Base-by-base conservation (phyloP, 345 rosid genomes). In the Cardamine occulta region DNA sequence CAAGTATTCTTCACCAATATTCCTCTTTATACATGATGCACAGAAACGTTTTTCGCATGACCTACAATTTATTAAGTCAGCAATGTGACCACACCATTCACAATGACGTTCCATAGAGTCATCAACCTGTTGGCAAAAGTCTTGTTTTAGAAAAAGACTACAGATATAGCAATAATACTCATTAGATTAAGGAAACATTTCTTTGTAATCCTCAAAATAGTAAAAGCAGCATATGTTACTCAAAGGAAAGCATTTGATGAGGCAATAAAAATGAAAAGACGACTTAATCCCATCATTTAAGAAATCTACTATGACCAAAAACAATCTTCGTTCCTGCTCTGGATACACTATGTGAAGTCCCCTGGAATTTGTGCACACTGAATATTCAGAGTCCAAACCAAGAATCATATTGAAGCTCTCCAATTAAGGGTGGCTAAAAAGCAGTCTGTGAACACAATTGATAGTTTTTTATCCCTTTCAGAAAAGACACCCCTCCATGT, bases 51-150 rank as follows among this genome's bases (percentile, higher is more conserved):
- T 85, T 75, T 85, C 85, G 76, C 99, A 95, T 28, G 97, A 90
- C 64, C 83, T 85, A 76, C 99, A 95, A 73, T 86, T 85, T 55
- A 92, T 71, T 45, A 95, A 84, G 80, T 92, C 91, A 77, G 61
- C 73, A 70, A 75, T 75, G 69, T 60, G 85, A 55, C 97, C 99
- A 65, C 99, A 95, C 98, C 99, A 95, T 63, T 88, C 88, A 84
- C 99, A 95, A 73, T 86, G 86, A 75, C 88, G 78, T 78, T 84
- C 98, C 19, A 73, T 77, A 79, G 91, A 84, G 61, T 86, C 88
- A 56, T 81, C 61, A 76, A 86, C 90, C 98, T 95, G 86, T 80
- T 70, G 70, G 49, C 71, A 82, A 58, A 66, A 48, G 68, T 53
- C 60, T 63, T 21, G 55, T 56, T 72, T 72, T 58, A 70, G 21